phyloP scores from a whole-genome alignment of 805 yeast genomes.

The Wickerhamomyces alni region DNA sequence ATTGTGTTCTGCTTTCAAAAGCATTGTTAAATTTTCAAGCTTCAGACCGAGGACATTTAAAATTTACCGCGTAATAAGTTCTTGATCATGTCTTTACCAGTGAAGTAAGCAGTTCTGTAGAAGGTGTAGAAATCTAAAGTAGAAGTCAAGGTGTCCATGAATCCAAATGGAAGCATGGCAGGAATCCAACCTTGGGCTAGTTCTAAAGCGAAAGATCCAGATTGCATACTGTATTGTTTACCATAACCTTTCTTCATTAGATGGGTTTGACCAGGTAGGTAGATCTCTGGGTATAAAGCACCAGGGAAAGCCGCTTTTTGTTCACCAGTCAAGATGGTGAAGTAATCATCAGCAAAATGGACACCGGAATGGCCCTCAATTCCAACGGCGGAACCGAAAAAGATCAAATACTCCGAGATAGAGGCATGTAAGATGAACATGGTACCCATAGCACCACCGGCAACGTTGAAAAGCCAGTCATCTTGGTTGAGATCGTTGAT shows the following conservation, averaged over 20 bases:
- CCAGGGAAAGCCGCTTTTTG: slow-evolving; percentile 69
- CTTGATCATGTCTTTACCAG: slow-evolving; percentile 72
- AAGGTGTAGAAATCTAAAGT: slow-evolving; percentile 76
- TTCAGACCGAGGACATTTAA: too few relatives aligned
- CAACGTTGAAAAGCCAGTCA: slow-evolving; percentile 95
- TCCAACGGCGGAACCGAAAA: slow-evolving; percentile 91
- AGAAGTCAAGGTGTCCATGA: slow-evolving; percentile 70
- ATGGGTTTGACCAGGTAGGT: slow-evolving; percentile 82
- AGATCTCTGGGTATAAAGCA: slow-evolving; percentile 61
- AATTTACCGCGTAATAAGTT: slow-evolving; percentile 70
- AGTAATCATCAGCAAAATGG: slow-evolving; percentile 96
- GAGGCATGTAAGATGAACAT: slow-evolving; percentile 96
- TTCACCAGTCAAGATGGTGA: slow-evolving; percentile 79
- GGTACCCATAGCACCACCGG: slow-evolving; percentile 98
- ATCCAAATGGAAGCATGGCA: slow-evolving; percentile 94
- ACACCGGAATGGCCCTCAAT: slow-evolving; percentile 96
- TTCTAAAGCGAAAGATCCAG: slow-evolving; percentile 83
- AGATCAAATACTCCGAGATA: slow-evolving; percentile 82
- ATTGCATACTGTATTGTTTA: slow-evolving; percentile 84
- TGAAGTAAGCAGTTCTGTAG: slow-evolving; percentile 60
- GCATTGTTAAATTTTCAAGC: too few relatives aligned
- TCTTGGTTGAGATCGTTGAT: slow-evolving; percentile 68
- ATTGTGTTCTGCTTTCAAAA: too few relatives aligned
- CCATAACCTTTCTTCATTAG: slow-evolving; percentile 65
- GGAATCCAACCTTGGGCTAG: slow-evolving; percentile 99